A percentile compares a stretch with the other conserved stretches of the same genome.
Evolutionary conservation across 148 eudicot genomes (phyloP).

Genomic region (Camellia lanceoleosa): DNA sequence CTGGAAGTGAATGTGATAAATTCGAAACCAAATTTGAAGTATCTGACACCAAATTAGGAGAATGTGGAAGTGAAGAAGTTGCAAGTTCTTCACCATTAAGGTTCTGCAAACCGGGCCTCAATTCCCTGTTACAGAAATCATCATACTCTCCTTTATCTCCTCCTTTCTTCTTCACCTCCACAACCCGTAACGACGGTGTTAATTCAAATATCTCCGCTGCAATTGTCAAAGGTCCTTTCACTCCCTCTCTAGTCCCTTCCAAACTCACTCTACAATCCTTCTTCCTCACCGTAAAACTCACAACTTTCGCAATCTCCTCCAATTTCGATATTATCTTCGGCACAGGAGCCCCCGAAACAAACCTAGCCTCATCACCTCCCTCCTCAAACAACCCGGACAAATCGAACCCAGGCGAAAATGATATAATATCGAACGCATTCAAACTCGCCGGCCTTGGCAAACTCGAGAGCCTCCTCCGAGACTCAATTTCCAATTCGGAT

Average conservation of each 20-base stretch:
- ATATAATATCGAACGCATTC: slow-evolving; percentile 80
- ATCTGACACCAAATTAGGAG: not conserved
- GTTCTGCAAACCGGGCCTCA: slow-evolving; percentile 59
- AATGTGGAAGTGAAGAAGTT: slow-evolving; percentile 5
- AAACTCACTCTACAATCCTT: slow-evolving; percentile 71
- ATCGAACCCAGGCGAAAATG: slow-evolving; percentile 67
- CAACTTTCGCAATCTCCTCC: slow-evolving; percentile 81
- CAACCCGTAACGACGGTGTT: slow-evolving; percentile 65
- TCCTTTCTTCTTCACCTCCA: slow-evolving; percentile 71
- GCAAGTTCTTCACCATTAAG: slow-evolving; percentile 30
- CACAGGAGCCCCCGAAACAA: slow-evolving; percentile 63
- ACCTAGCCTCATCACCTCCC: slow-evolving; percentile 52
- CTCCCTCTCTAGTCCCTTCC: slow-evolving; percentile 69
- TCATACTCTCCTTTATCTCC: slow-evolving; percentile 77
- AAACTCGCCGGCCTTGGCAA: slow-evolving; percentile 73
- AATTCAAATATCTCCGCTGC: slow-evolving; percentile 81
- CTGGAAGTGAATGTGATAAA: not conserved
- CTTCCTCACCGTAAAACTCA: slow-evolving; percentile 66
- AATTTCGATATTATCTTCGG: slow-evolving; percentile 59
- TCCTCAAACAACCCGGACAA: slow-evolving; percentile 78
- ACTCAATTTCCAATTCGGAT: slow-evolving; percentile 54
- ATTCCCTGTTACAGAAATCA: slow-evolving; percentile 54
- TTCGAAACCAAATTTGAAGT: not conserved
- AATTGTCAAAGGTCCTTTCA: slow-evolving; percentile 61
- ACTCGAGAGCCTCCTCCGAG: slow-evolving; percentile 35